phyloP scores from a whole-genome alignment of 2,329 filamentous ascomycete genomes.

The Ophiostoma pallidulum region DNA sequence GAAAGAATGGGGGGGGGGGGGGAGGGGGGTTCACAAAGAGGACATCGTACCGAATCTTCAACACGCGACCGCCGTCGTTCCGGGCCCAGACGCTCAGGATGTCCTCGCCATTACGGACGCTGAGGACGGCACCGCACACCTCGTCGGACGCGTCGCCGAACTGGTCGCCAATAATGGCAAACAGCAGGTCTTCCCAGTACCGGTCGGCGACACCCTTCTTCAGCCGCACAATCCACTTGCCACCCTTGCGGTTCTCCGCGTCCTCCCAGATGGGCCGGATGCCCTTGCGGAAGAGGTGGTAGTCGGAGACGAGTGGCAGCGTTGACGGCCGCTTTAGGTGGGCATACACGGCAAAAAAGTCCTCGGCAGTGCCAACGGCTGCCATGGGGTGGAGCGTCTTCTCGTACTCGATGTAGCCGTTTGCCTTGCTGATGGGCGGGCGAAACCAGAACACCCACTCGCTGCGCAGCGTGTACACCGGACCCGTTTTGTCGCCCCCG shows the following conservation, averaged over 20 bases:
- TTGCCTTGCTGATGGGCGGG: conserved; percentile 91
- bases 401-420: conserved; percentile 80
- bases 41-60: conserved; percentile 86
- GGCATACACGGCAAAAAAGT: conserved; percentile 82
- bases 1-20: not conserved
- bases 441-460: conserved; percentile 97
- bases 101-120: conserved; percentile 90
- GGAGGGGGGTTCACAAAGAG: not conserved
- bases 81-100: conserved; percentile 97
- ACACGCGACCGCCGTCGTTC: conserved; percentile 83
- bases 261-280: conserved; percentile 98
- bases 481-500: conserved; percentile 24
- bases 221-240: conserved; percentile 93
- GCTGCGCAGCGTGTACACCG: conserved; percentile 59
- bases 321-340: conserved; percentile 84
- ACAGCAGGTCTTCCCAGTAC: conserved; percentile 90
- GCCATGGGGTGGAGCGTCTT: conserved; percentile 88
- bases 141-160: conserved; percentile 89
- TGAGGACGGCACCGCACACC: conserved; percentile 89
- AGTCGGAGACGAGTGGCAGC: conserved; percentile 88
- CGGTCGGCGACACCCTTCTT: conserved; percentile 96
- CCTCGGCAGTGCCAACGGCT: conserved; percentile 70
- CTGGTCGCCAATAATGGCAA: conserved; percentile 88
- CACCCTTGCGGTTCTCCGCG: conserved; percentile 88
- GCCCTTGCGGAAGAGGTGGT: conserved; percentile 95